Conservation (phyloP, 164 flowering plant species). For the Vitis labrusca region DNA sequence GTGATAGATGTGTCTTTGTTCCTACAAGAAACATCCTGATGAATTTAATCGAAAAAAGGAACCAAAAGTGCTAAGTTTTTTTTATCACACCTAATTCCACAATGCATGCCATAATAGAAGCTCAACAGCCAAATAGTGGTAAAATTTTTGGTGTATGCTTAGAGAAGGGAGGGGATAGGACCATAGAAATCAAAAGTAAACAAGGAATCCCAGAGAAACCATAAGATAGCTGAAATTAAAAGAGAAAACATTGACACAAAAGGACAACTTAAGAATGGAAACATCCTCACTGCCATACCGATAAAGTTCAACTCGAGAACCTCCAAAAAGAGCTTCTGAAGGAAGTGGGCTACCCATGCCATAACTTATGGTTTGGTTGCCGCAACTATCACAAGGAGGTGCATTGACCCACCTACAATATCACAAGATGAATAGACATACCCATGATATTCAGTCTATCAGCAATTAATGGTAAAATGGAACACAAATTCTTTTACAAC, state of each 20-base stretch:
- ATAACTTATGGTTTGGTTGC: constrained; percentile 43
- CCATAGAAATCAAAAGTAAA: no score
- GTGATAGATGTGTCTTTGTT: no score
- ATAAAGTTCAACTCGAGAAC: constrained; percentile 80
- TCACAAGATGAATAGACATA: not conserved
- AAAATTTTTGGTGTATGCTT: no score
- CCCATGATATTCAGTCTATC: not conserved
- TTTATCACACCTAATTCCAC: not conserved
- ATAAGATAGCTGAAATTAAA: not conserved
- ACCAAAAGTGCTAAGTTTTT: not conserved
- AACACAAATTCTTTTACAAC: not conserved
- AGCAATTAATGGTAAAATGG: not conserved
- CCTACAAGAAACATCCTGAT: no score
- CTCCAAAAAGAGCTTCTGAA: constrained; percentile 65
- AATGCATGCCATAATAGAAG: not conserved
- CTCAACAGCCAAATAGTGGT: not conserved
- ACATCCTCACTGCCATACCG: constrained; percentile 41
- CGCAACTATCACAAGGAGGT: constrained; percentile 86
- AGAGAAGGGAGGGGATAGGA: no score
- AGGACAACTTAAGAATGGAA: constrained; percentile 1
- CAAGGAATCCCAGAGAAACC: not conserved
- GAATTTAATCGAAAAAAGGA: not conserved
- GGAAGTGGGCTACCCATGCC: constrained; percentile 69
- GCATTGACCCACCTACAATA: constrained; percentile 83
- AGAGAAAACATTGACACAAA: not conserved